Base-by-base conservation (phyloP, 768 basidiomycete genomes). In the Mycena maculata region DNA sequence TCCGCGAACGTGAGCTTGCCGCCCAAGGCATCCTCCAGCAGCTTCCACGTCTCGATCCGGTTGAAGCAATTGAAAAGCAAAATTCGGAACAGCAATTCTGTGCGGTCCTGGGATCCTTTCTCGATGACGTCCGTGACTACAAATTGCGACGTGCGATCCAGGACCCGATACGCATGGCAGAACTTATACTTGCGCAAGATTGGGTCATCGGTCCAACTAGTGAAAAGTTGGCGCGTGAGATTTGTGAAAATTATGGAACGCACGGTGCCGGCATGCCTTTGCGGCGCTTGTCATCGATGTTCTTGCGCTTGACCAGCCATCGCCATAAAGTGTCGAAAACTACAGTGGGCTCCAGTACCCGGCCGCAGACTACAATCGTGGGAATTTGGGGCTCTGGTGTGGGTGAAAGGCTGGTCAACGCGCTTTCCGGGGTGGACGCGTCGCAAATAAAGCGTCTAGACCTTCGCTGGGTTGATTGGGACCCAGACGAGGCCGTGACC, bases 161-260 rank as follows among this genome's bases (percentile, higher is more conserved):
- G 83, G 10, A 93, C 87, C 36, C 93, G 90, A 73, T 85, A 94
- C 0, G 90, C 86, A 72, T 93, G 92, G 78, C 91, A 92, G 74
- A 93, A 93, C 30, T 82, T 83, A 70, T 87, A 84, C 15, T 79
- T 72, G 2, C 75, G 80, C n/a, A 94, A 80, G 53, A 90, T 86
- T 3, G 76, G 72, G 73, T 94, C 91, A 1, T 83, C 74, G 0
- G 92, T 92, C 92, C 93, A 94, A 30, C 89, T 90, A n/a, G n/a
- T 60, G 30, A 42, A 60, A 41, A 60, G 60, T 69, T 60, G 27
- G 23, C 22, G 5, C 47, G 16, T 56, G 61, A 60, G 27, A 58
- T 30, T 31, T 27, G 45, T 27, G 48, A 28, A 36, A 27, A 47
- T 41, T 45, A 49, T n/a, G n/a, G 27, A 36, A 82, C 87, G 78